phyloP scores from a whole-genome alignment of 495 filamentous ascomycete species.

The Xylaria palmicola region DNA sequence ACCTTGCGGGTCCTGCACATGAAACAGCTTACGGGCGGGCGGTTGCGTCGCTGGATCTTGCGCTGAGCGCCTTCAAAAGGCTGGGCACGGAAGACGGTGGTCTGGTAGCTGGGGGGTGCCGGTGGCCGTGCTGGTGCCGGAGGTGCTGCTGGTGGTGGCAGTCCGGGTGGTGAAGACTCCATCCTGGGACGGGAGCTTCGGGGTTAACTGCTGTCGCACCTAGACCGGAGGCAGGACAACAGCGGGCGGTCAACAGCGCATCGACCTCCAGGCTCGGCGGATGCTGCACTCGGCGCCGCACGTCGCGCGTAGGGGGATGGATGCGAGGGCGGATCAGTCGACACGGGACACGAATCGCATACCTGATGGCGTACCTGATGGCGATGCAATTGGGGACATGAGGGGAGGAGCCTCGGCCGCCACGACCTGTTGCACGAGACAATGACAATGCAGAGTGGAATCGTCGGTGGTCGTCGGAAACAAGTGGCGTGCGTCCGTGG shows the following conservation, averaged over 20 bases:
- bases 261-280: too few species aligned
- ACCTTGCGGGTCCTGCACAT: slow-evolving; percentile 42
- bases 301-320: too few species aligned
- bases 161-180: slow-evolving; percentile 9
- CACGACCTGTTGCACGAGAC: too few species aligned
- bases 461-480: slow-evolving; percentile 28
- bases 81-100: slow-evolving; percentile 37
- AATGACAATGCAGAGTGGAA: too few species aligned
- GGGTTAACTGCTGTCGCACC: slow-evolving; percentile 17
- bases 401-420: too few species aligned
- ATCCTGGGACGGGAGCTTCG: slow-evolving; percentile 16
- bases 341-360: too few species aligned
- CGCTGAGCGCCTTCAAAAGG: slow-evolving; percentile 30
- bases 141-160: background rate
- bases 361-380: too few species aligned
- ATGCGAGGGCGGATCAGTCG: too few species aligned
- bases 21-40: slow-evolving; percentile 41
- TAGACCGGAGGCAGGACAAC: slow-evolving; percentile 4
- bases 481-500: slow-evolving; percentile 26
- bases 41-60: slow-evolving; percentile 39
- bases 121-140: background rate
- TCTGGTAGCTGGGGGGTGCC: slow-evolving; percentile 25
- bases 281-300: too few species aligned
- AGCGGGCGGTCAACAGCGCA: too few species aligned
- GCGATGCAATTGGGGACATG: too few species aligned